Percentiles rank a stretch among this genome's conserved stretches.
Evolutionary conservation across 1,284 basidiomycete genomes (phyloP).

Genomic region (Ceratobasidium sp.): DNA sequence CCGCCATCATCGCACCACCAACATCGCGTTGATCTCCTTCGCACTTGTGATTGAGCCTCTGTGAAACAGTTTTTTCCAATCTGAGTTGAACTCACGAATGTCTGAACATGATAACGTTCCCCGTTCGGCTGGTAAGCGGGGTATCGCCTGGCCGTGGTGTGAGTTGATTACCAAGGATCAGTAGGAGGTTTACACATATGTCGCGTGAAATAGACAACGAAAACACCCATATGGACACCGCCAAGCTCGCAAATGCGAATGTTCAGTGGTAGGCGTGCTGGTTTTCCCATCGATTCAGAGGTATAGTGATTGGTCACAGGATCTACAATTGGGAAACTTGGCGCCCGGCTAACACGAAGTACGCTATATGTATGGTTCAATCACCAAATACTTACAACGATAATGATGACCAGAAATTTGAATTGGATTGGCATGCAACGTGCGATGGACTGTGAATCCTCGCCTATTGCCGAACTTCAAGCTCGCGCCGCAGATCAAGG

Average conservation of each 20-base stretch:
- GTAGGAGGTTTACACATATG: not conserved
- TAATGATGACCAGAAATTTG: not conserved
- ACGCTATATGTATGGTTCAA: too few species aligned
- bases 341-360: constrained; percentile 6
- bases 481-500: not conserved
- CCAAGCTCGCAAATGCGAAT: not conserved
- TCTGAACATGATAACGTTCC: too few species aligned
- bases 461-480: not conserved
- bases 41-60: too few species aligned
- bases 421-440: not conserved
- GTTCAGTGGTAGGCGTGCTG: not conserved
- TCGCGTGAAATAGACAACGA: not conserved
- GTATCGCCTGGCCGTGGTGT: constrained; percentile 9
- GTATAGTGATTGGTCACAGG: not conserved
- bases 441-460: not conserved
- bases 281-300: not conserved
- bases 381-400: too few species aligned
- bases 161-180: not conserved
- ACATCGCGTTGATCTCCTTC: too few species aligned
- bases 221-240: constrained; percentile 4
- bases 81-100: too few species aligned
- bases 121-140: constrained; percentile 7
- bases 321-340: constrained; percentile 29
- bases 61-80: too few species aligned
- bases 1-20: too few species aligned